A percentile compares a stretch with the other conserved stretches of the same genome.
These are phyloP conservation scores for Trichoderma sp. DNA, from an alignment of 2,329 filamentous ascomycete genomes.

Conservation along the genomic window DNA sequence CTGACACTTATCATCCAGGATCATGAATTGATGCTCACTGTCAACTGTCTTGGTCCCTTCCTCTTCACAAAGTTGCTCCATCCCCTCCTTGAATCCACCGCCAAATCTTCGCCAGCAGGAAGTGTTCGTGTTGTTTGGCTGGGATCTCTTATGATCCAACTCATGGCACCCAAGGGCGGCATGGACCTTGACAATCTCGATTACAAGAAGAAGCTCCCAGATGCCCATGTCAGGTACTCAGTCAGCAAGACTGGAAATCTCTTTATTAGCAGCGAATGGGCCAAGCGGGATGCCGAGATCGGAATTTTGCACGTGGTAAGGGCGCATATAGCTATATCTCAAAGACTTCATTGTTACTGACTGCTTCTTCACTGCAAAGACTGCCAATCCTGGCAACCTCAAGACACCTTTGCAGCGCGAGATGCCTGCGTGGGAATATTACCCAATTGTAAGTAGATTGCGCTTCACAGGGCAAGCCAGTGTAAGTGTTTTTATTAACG, in stretches of 20 bases:
- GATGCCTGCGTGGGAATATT: background rate
- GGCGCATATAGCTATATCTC: background rate
- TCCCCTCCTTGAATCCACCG: conserved; percentile 32
- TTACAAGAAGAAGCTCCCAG: conserved; percentile 20
- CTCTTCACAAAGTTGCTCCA: conserved; percentile 37
- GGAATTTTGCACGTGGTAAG: conserved; percentile 21
- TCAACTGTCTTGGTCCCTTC: conserved; percentile 37
- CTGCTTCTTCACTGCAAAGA: background rate
- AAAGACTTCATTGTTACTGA: background rate
- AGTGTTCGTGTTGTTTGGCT: conserved; percentile 27
- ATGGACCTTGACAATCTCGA: conserved; percentile 27
- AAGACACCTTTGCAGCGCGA: conserved; percentile 31
- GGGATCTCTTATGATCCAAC: conserved; percentile 15
- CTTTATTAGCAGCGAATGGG: conserved; percentile 15
- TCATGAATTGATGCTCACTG: conserved; percentile 37
- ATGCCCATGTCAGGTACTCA: background rate
- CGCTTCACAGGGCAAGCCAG: too few relatives aligned
- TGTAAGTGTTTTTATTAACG: background rate
- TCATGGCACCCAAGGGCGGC: conserved; percentile 20
- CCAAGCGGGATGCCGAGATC: conserved; percentile 15
- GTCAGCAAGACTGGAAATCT: conserved; percentile 17
- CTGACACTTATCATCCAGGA: background rate
- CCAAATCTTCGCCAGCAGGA: conserved; percentile 26
- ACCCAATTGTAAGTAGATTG: background rate
- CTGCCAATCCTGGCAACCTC: conserved; percentile 37